Evolutionary conservation across 73 alveolate species (phyloP), one percentile per base, ranked within the genome.

Genomic region (Strombidium stylifer): DNA sequence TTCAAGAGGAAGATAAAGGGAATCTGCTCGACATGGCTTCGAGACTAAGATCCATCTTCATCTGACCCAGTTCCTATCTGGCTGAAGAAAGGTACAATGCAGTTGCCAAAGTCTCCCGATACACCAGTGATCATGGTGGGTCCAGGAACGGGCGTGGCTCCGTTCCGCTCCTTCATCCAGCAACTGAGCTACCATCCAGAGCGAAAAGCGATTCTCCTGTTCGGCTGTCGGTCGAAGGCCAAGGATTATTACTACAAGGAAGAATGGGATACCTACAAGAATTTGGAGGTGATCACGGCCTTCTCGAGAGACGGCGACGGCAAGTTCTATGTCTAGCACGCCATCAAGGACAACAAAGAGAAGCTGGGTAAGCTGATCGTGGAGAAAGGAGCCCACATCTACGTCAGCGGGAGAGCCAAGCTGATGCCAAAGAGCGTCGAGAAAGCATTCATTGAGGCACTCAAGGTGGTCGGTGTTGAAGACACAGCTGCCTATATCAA

Each of bases 101-200:
- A 44, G 41, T 21, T 85, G 30, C 82, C 79, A 18, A 44, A 18
- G 21, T 15, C 31, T 30, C 78, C 36, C 20, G 40, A 18, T 19
- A 59, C 49, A 1, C 87, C 89, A 16, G 54, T 79, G 0, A 84
- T 84, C 24, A 54, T 81, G 61, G 86, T 78, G 3, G 93, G 86
- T 0, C 82, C 94, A 19, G 94, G 95, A 6, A 81, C 95, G 34
- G 95, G 95, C 6, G 50, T 85, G 0, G 91, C 95, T 19, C 89
- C 95, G 1, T 85, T 85, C 51, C 50, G 85, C 39, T 24, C 78
- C 16, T 59, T 81, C 20, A 59, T 85, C 8, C 39, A 85, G 16
- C 60, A 73, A 16, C 54, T 31, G 21, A 18, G 45, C 12, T 15
- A 69, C 0, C 31, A 47, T 57, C 45, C 31, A 1, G 40, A 27